Conservation (phyloP, 2,329 filamentous ascomycete genomes). For the Phialocephala subalpina region DNA sequence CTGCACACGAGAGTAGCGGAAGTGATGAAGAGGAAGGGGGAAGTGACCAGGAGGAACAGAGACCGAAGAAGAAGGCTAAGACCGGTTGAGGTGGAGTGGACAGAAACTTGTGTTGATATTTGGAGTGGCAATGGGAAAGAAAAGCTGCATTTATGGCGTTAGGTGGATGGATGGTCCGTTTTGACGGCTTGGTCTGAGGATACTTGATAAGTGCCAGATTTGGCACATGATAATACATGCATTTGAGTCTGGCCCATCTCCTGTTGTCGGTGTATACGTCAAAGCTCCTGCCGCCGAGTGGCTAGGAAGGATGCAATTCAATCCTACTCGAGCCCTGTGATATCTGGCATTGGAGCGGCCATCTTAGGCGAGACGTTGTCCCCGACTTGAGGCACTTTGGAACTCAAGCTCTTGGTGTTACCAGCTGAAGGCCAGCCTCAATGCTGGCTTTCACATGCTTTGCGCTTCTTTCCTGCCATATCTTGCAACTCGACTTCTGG, state of each 20-base stretch:
- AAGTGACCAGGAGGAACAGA: conserved; percentile 62
- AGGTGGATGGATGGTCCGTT: conserved; percentile 13
- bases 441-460: too few species aligned
- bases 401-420: too few species aligned
- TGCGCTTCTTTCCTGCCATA: too few species aligned
- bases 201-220: not conserved
- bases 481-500: too few species aligned
- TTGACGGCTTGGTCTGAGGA: conserved; percentile 7
- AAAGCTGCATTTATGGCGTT: conserved; percentile 29
- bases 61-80: conserved; percentile 58
- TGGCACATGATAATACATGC: conserved; percentile 20
- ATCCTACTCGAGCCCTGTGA: too few species aligned
- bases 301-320: too few species aligned
- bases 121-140: conserved; percentile 13
- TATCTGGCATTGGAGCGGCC: too few species aligned
- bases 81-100: conserved; percentile 30
- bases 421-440: too few species aligned
- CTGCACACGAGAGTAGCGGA: conserved; percentile 85
- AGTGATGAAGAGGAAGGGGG: conserved; percentile 71
- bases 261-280: too few species aligned
- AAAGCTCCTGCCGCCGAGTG: too few species aligned
- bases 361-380: too few species aligned
- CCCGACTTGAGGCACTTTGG: too few species aligned
- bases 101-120: conserved; percentile 8
- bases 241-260: not conserved